Conservation (phyloP, 495 filamentous ascomycete genomes). For the Penicillium cataractarum region DNA sequence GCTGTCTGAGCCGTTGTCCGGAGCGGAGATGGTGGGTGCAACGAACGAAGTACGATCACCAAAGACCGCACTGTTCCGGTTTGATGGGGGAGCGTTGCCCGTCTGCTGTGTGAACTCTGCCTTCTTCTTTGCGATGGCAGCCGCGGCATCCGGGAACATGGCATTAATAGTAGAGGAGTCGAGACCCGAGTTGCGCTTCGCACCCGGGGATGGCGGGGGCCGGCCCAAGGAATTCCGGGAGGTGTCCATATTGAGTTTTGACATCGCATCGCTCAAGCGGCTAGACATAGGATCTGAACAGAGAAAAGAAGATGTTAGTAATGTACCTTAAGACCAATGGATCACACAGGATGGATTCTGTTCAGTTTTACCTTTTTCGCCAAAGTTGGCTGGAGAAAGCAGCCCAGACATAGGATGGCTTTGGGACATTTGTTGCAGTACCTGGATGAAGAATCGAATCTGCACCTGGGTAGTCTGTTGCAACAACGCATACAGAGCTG, state of each 20-base stretch:
- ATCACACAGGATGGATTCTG: background rate
- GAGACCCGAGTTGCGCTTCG: constrained; percentile 88
- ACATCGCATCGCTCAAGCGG: constrained; percentile 96
- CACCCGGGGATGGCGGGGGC: constrained; percentile 75
- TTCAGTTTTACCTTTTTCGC: constrained; percentile 78
- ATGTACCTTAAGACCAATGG: constrained; percentile 4
- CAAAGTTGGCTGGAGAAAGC: constrained; percentile 91
- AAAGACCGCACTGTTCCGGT: constrained; percentile 87
- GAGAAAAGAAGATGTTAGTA: constrained; percentile 14
- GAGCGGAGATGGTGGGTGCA: constrained; percentile 77
- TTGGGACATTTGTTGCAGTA: constrained; percentile 97
- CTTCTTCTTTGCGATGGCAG: constrained; percentile 96
- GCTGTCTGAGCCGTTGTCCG: constrained; percentile 56
- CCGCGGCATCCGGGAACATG: constrained; percentile 98
- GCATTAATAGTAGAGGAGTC: constrained; percentile 94
- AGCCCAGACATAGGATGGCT: constrained; percentile 97
- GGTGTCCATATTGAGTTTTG: constrained; percentile 82
- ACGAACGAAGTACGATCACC: constrained; percentile 79
- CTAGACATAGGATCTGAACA: constrained; percentile 91
- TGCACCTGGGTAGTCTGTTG: constrained; percentile 99
- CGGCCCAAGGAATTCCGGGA: constrained; percentile 83
- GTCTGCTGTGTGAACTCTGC: constrained; percentile 95
- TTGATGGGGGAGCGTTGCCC: constrained; percentile 85
- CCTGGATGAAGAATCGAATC: constrained; percentile 98
- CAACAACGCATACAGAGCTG: constrained; percentile 89